Evolutionary conservation across 768 basidiomycete genomes (phyloP).

Genomic region (Tylopilus rubrobrunneus): DNA sequence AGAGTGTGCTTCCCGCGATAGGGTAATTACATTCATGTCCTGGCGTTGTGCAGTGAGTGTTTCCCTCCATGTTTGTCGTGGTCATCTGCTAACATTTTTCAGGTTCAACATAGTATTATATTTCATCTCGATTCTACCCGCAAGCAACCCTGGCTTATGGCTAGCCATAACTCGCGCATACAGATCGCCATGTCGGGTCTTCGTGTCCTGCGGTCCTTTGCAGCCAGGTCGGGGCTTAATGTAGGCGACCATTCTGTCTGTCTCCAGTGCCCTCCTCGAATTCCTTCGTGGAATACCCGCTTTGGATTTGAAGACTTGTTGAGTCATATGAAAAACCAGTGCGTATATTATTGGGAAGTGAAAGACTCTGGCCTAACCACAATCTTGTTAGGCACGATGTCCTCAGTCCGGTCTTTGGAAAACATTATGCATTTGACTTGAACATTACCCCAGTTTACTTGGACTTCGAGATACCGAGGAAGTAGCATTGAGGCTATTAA

Average conservation of each 20-base stretch:
- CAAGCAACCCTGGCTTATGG: conserved; percentile 10
- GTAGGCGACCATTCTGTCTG: conserved; percentile 21
- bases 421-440: conserved; percentile 18
- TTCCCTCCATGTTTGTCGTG: neutral
- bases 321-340: conserved; percentile 19
- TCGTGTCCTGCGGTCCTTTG: neutral
- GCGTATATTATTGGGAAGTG: conserved; percentile 2
- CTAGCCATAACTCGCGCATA: neutral
- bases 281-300: conserved; percentile 26
- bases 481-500: neutral
- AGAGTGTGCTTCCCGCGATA: conserved; percentile 13
- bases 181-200: neutral
- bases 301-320: conserved; percentile 15
- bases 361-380: neutral
- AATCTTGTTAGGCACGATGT: conserved; percentile 17
- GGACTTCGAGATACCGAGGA: conserved; percentile 3
- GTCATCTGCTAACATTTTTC: neutral
- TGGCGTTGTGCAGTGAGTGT: conserved; percentile 25
- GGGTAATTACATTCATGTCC: conserved; percentile 10
- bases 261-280: conserved; percentile 24
- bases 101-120: conserved; percentile 19
- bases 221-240: neutral
- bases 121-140: conserved; percentile 12
- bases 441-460: conserved; percentile 19
- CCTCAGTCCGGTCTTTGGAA: conserved; percentile 11